Base-by-base conservation (phyloP, 176 grass and related monocot genomes). In the Carex parvula region DNA sequence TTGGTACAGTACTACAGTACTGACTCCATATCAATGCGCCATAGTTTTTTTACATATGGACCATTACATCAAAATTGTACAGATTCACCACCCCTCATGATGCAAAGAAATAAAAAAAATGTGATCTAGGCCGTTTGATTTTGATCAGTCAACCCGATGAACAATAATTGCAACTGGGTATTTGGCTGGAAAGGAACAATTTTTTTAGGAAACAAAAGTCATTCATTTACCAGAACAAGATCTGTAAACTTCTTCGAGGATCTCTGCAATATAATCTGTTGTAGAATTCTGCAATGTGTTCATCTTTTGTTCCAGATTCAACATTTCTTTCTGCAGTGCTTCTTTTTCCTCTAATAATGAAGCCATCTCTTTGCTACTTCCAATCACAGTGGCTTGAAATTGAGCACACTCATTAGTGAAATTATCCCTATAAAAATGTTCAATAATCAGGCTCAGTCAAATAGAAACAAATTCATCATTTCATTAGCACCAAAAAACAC, bases 191-290 rank as follows among this genome's bases (percentile, higher is more conserved):
- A 64, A 2, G 12, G 5, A 46, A 3, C 55, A 72, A 22, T 12
- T 21, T 72, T 2, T 72, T 72, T 0, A 2, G 9, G 39, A 72
- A 20, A 72, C 70, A 50, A 17, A 6, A 17, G 35, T 56, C 14
- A 44, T 46, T 44, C 1, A 8, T 44, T 85, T 89, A 90, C 95
- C 87, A 79, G 89, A 91, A 88, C 89, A 92, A 70, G 86, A 88
- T 59, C 55, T 83, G 70, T 84, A 53, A 84, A 94, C 64, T 70
- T 94, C 90, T 75, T 93, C 85, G 82, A 94, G 81, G 88, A 94
- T 91, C 41, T 93, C 92, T 87, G 84, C 87, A 86, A 94, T 87
- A 82, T 94, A 90, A 81, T 98, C 92, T 32, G 64, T 70, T 4
- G 89, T 91, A 80, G 92, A 94, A 89, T 86, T 86, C 85, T 94